These are phyloP conservation scores for Hanseniaspora pseudoguilliermondii DNA, from an alignment of 805 yeast genomes.

Conservation along the genomic window DNA sequence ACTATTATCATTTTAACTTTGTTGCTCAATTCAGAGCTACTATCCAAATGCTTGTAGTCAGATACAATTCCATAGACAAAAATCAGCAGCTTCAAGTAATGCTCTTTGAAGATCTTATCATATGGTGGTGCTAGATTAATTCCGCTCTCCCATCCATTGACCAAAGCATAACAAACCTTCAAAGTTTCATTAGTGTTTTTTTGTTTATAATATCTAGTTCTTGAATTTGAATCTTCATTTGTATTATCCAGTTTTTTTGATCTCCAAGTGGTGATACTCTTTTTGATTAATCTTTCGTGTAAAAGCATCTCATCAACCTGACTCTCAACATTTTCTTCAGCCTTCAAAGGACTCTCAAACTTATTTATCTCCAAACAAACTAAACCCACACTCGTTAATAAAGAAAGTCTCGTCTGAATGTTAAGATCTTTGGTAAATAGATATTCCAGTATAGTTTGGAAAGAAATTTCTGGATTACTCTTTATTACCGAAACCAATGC, in stretches of 20 bases:
- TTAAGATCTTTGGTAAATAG: conserved; percentile 55
- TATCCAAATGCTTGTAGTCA: conserved; percentile 7
- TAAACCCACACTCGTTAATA: conserved; percentile 56
- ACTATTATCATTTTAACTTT: conserved; percentile 16
- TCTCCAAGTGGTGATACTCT: conserved; percentile 23
- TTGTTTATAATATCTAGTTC: not conserved
- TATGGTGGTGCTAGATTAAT: conserved; percentile 40
- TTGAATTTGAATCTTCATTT: not conserved
- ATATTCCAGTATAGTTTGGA: conserved; percentile 32
- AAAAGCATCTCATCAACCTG: conserved; percentile 5
- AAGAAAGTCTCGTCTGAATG: conserved; percentile 58
- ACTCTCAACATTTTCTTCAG: conserved; percentile 26
- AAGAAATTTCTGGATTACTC: conserved; percentile 15
- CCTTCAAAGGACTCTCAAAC: conserved; percentile 30
- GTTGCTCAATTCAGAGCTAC: not conserved
- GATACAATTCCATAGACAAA: conserved; percentile 18
- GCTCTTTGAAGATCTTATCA: conserved; percentile 39
- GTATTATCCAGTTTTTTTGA: conserved; percentile 25
- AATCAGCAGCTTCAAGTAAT: conserved; percentile 37
- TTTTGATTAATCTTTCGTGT: not conserved
- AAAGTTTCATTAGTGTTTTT: conserved; percentile 26
- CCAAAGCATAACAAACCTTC: conserved; percentile 40
- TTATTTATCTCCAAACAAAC: conserved; percentile 59
- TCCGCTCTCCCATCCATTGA: conserved; percentile 42
- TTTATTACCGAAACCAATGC: not conserved